Conservation (phyloP, 352 stramenopile genomes). For the Thraustochytrium sp. region DNA sequence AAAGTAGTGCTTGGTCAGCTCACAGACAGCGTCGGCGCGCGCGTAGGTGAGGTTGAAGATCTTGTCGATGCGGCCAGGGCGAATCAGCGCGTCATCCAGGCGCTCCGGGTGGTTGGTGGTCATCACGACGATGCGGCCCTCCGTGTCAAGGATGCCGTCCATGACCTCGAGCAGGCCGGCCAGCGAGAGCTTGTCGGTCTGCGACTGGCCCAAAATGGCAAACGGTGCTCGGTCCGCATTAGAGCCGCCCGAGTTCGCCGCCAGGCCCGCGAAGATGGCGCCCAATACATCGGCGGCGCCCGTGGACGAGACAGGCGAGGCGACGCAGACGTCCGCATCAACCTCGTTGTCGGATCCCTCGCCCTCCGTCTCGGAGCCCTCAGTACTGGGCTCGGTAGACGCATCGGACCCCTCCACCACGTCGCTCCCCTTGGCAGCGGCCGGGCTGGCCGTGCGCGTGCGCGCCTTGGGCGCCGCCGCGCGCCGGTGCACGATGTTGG, state of each 20-base stretch:
- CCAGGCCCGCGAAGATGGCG: background rate
- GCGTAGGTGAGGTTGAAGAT: conserved; percentile 68
- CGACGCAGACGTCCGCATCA: background rate
- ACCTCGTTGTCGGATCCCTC: background rate
- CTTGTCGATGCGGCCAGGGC: conserved; percentile 78
- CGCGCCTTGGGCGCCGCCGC: no score
- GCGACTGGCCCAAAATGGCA: no score
- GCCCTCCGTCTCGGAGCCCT: background rate
- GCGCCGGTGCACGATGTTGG: background rate
- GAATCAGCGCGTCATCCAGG: conserved; percentile 77
- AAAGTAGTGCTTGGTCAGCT: conserved; percentile 69
- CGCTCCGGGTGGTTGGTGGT: conserved; percentile 85
- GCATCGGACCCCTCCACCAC: background rate
- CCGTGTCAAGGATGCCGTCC: conserved; percentile 78
- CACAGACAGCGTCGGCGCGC: conserved; percentile 50
- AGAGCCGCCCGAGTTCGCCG: background rate
- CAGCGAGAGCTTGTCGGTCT: conserved; percentile 66
- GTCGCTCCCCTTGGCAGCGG: background rate
- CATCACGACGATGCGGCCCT: conserved; percentile 82
- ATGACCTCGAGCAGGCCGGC: conserved; percentile 76
- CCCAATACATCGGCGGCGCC: background rate
- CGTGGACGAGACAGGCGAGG: background rate
- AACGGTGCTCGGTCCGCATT: no score
- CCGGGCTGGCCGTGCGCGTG: background rate
- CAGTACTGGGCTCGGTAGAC: background rate